These are phyloP conservation scores for Paralagenidium karlingii DNA, from an alignment of 352 stramenopile genomes.

Conservation along the genomic window DNA sequence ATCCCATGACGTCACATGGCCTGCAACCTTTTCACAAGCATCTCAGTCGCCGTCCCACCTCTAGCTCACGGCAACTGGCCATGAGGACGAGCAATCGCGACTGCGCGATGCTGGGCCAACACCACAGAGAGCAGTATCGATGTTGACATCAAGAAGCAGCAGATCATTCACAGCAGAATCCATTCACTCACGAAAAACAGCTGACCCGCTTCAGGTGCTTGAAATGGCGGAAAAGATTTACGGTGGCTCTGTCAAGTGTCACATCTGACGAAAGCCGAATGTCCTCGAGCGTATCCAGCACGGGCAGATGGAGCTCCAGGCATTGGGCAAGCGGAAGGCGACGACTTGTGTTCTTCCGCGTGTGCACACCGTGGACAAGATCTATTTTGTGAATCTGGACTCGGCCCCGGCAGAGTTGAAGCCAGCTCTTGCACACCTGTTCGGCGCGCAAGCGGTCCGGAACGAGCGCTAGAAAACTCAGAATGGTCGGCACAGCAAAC, in stretches of 20 bases:
- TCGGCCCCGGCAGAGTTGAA: constrained; percentile 17
- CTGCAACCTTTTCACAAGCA: too few species aligned
- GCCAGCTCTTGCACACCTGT: constrained; percentile 43
- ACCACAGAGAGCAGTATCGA: too few species aligned
- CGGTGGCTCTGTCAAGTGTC: constrained; percentile 20
- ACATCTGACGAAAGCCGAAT: constrained; percentile 18
- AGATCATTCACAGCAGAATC: too few species aligned
- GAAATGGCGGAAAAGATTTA: too few species aligned
- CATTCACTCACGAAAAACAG: too few species aligned
- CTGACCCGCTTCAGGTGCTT: too few species aligned
- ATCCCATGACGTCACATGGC: too few species aligned
- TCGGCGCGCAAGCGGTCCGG: constrained; percentile 36
- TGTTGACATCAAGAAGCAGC: too few species aligned
- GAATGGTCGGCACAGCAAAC: constrained; percentile 20
- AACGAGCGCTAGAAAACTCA: constrained; percentile 35
- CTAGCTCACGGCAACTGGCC: too few species aligned
- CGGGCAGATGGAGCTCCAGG: constrained; percentile 15
- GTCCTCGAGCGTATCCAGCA: constrained; percentile 39
- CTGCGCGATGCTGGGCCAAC: too few species aligned
- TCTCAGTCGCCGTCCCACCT: too few species aligned
- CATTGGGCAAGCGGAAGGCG: constrained; percentile 23
- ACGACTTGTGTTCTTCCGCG: constrained; percentile 15
- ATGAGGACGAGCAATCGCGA: too few species aligned
- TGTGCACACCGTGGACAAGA: constrained; percentile 20
- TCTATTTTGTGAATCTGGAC: constrained; percentile 31